Conservation (phyloP, 441 rosid species). For the Erodium texanum region DNA sequence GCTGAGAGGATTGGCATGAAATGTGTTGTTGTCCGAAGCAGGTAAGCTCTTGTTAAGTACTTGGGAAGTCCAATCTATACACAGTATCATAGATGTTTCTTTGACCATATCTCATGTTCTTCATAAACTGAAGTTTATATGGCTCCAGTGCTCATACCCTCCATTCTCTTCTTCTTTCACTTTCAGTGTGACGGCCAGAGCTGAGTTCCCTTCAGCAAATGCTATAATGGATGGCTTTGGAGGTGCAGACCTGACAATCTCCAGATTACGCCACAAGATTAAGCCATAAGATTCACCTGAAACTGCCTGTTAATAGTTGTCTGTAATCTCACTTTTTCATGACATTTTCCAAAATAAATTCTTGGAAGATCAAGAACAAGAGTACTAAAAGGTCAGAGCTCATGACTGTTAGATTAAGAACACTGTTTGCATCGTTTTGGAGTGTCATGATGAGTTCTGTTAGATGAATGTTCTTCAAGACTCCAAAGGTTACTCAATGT, state of each 20-base stretch:
- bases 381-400: too few relatives aligned
- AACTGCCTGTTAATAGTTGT: too few relatives aligned
- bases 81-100: too few relatives aligned
- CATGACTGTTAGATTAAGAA: too few relatives aligned
- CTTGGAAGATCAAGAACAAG: too few relatives aligned
- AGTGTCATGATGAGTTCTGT: too few relatives aligned
- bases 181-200: conserved; percentile 66
- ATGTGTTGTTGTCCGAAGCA: conserved; percentile 74
- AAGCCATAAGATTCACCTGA: conserved; percentile 24
- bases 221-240: conserved; percentile 86
- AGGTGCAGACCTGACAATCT: conserved; percentile 66
- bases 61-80: too few relatives aligned
- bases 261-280: conserved; percentile 37
- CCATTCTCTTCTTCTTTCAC: conserved; percentile 12
- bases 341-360: too few relatives aligned
- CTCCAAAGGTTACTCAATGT: too few relatives aligned
- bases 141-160: not conserved
- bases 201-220: conserved; percentile 70
- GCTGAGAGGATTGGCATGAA: conserved; percentile 81
- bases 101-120: too few relatives aligned
- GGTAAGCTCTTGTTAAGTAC: conserved; percentile 31
- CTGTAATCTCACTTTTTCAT: not conserved
- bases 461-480: too few relatives aligned
- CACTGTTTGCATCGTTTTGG: too few relatives aligned
- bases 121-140: not conserved